A percentile compares a stretch with the other conserved stretches of the same genome.
Conservation (phyloP, 257 asterid species). For the Misopates orontium region DNA sequence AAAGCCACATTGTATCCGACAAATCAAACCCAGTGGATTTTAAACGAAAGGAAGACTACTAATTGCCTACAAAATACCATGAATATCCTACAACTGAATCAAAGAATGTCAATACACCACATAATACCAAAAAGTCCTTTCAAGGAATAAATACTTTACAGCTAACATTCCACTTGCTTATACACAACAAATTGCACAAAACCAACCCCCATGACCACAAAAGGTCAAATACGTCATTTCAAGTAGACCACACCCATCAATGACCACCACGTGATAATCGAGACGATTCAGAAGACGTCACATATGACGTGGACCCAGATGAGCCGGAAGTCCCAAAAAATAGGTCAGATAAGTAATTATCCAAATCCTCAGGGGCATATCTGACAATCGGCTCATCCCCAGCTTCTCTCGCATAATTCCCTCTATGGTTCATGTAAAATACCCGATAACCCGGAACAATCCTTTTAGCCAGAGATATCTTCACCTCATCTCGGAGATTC, state of each 20-base stretch:
- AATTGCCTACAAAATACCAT: too few species aligned
- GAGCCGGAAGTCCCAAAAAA: slow-evolving; percentile 38
- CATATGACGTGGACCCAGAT: slow-evolving; percentile 16
- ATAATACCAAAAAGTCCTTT: too few species aligned
- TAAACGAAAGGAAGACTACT: too few species aligned
- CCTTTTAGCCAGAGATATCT: slow-evolving; percentile 39
- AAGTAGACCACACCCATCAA: slow-evolving; percentile 2
- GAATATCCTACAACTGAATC: too few species aligned
- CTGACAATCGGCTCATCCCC: slow-evolving; percentile 51
- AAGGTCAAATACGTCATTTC: not conserved
- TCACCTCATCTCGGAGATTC: slow-evolving; percentile 48
- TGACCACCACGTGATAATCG: too few species aligned
- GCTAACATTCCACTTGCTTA: too few species aligned
- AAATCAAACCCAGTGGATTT: too few species aligned
- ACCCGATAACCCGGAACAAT: slow-evolving; percentile 45
- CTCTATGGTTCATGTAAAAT: slow-evolving; percentile 39
- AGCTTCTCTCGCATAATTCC: not conserved
- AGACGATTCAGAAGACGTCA: slow-evolving; percentile 28
- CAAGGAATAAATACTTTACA: too few species aligned
- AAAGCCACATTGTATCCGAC: too few species aligned
- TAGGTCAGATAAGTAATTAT: slow-evolving; percentile 67
- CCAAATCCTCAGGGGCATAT: slow-evolving; percentile 78
- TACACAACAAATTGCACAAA: too few species aligned
- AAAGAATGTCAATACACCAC: too few species aligned
- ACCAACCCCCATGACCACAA: slow-evolving; percentile 12